Conservation (phyloP, 192 early-diverging fungal genomes). For the Coemansia sp. region DNA sequence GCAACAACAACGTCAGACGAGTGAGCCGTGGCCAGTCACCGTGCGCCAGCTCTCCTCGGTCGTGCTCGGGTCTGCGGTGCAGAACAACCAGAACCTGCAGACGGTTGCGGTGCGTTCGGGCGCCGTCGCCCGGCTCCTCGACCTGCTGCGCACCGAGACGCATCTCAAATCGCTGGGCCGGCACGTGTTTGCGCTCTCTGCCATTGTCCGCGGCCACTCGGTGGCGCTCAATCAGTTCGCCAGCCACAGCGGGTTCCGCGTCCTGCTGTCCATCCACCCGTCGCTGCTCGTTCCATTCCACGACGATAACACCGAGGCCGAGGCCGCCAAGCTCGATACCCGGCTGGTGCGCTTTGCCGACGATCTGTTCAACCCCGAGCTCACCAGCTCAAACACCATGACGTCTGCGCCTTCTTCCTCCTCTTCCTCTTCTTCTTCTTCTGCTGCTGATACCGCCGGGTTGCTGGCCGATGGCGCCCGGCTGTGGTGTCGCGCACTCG, state of each 20-base stretch:
- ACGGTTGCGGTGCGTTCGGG: constrained; percentile 11
- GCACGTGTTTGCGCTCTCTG: constrained; percentile 47
- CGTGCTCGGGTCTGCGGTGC: constrained; percentile 58
- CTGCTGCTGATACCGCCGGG: background rate
- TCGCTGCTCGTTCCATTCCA: background rate
- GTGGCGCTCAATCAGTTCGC: constrained; percentile 39
- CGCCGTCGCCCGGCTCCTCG: constrained; percentile 25
- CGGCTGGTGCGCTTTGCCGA: constrained; percentile 41
- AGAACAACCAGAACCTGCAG: constrained; percentile 51
- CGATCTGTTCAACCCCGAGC: constrained; percentile 43
- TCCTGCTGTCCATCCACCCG: constrained; percentile 20
- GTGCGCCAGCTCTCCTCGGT: constrained; percentile 53
- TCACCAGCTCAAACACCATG: constrained; percentile 16
- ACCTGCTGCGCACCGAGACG: constrained; percentile 13
- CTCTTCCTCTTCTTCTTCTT: too few relatives aligned
- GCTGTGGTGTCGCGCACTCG: constrained; percentile 34
- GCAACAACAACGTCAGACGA: background rate
- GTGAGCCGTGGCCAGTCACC: constrained; percentile 13
- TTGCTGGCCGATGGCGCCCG: constrained; percentile 21
- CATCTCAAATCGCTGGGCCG: constrained; percentile 23
- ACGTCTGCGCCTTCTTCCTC: too few relatives aligned
- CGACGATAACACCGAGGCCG: constrained; percentile 10
- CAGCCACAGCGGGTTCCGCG: constrained; percentile 25
- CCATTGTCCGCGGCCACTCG: constrained; percentile 43
- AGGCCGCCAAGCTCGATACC: constrained; percentile 23